Conservation (phyloP, 2,329 filamentous ascomycete species). For the Fusarium fujikuroi region DNA sequence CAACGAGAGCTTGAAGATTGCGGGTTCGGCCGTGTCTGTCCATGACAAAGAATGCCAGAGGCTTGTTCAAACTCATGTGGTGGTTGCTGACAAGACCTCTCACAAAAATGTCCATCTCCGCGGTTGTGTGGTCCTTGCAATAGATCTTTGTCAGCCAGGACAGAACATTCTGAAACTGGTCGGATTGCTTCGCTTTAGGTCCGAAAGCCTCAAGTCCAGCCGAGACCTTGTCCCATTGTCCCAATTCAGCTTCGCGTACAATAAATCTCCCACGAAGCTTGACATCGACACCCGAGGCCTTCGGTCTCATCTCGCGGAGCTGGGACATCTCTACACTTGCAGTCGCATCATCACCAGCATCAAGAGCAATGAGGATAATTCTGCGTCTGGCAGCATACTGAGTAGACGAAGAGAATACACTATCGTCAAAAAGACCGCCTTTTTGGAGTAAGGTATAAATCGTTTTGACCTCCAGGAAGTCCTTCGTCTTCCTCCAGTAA, state of each 20-base stretch:
- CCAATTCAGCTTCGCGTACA: slow-evolving; percentile 43
- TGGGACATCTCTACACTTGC: slow-evolving; percentile 41
- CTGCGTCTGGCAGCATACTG: slow-evolving; percentile 47
- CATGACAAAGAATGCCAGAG: slow-evolving; percentile 47
- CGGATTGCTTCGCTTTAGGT: slow-evolving; percentile 21
- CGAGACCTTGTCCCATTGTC: slow-evolving; percentile 43
- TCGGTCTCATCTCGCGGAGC: slow-evolving; percentile 36
- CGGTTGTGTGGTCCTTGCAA: slow-evolving; percentile 37
- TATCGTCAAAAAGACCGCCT: slow-evolving; percentile 43
- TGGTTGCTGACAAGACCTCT: slow-evolving; percentile 42
- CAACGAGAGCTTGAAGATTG: slow-evolving; percentile 42
- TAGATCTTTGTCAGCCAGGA: slow-evolving; percentile 51
- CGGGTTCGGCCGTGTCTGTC: slow-evolving; percentile 47
- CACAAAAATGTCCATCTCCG: slow-evolving; percentile 47
- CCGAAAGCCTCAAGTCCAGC: slow-evolving; percentile 39
- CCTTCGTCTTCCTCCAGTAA: slow-evolving; percentile 42
- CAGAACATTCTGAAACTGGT: slow-evolving; percentile 44
- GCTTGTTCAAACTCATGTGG: slow-evolving; percentile 42
- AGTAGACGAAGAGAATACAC: slow-evolving; percentile 22
- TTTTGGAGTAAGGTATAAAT: slow-evolving; percentile 46
- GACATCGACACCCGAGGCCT: slow-evolving; percentile 37
- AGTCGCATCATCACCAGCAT: slow-evolving; percentile 44
- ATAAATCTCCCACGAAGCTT: slow-evolving; percentile 44
- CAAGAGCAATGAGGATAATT: slow-evolving; percentile 42
- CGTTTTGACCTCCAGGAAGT: slow-evolving; percentile 37